Evolutionary conservation across 2,329 filamentous ascomycete species (phyloP), one percentile per base, ranked within the genome.

Genomic region (Purpureocillium lavendulum): DNA sequence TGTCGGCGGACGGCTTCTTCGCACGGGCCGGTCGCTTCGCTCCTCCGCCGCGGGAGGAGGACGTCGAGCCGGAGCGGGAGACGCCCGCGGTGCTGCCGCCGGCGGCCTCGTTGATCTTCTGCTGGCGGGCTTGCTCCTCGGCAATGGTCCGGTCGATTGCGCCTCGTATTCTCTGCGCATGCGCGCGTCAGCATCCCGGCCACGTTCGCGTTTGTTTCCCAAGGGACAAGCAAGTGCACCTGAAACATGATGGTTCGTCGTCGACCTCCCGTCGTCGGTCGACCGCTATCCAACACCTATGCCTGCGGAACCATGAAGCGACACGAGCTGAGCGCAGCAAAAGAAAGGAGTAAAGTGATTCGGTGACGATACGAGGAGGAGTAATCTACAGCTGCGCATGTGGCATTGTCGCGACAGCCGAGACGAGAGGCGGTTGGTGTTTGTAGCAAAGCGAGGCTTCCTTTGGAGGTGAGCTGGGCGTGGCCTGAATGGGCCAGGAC

Each of bases 141-240:
- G 87, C 85, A 54, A 96, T 92, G 54, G 83, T 83, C 53, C 81
- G 80, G 59, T 94, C 86, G 59, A 94, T 87, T 43, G 84, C 84
- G 54, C 83, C 85, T 66, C 87, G 85, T 52, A 94, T 70, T 69
- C 85, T 78, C 84, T 92, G 21, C 21, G 10, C 21, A 26, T 5
- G 21, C 6, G 5, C 21, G 10, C 10, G 10, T 26, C 21, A 26
- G 21, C 21, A 10, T 5, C 21, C 21, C 5, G 21, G 6, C 21
- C 10, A 10, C 21, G 21, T 26, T 26, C 6, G 21, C 10, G 21
- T 10, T 6, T 26, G 21, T 26, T 5, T 10, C 21, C 10, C 21
- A 6, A 6, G 21, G 21, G 10, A 10, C 21, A 10, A 26, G 21
- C n/a, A n/a, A 26, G 21, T 10, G 21, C 21, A 60, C 57, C 47